These are phyloP conservation scores for Bretschneidera sinensis DNA, from an alignment of 345 rosid genomes.

Conservation along the genomic window DNA sequence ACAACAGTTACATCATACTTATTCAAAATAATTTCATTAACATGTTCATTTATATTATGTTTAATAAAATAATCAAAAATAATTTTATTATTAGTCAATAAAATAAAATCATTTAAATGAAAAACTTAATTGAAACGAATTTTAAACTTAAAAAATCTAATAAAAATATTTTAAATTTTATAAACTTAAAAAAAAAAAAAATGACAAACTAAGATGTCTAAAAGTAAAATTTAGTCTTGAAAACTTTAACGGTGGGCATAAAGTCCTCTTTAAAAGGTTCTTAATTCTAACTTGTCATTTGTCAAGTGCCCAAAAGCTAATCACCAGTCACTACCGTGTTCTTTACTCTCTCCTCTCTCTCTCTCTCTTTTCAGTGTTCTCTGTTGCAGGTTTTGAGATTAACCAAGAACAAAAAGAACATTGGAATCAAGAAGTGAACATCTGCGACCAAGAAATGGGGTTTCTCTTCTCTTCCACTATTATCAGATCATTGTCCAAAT, in stretches of 20 bases:
- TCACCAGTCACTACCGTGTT: conserved; percentile 7
- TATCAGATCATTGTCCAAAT: conserved; percentile 22
- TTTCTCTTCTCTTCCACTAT: conserved; percentile 22
- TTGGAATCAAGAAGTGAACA: conserved; percentile 14
- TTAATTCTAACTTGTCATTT: neutral
- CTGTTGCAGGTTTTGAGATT: neutral
- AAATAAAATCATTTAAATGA: too few species aligned
- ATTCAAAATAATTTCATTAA: too few species aligned
- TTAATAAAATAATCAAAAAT: too few species aligned
- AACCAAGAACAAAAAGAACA: conserved; percentile 2
- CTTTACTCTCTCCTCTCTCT: conserved; percentile 16
- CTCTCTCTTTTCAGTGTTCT: conserved; percentile 5
- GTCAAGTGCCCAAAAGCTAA: neutral
- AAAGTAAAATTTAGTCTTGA: neutral
- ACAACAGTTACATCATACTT: too few species aligned
- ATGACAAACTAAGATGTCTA: neutral
- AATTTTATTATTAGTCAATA: too few species aligned
- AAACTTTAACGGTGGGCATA: conserved; percentile 16
- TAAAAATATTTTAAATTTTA: neutral
- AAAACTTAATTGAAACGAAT: too few species aligned
- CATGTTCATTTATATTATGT: too few species aligned
- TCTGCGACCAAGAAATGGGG: conserved; percentile 30
- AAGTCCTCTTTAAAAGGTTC: conserved; percentile 15
- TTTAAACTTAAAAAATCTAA: too few species aligned
- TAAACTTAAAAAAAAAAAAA: conserved; percentile 4